Base-by-base conservation (phyloP, 1,284 basidiomycete species). In the Phylloboletellus chloephorus region DNA sequence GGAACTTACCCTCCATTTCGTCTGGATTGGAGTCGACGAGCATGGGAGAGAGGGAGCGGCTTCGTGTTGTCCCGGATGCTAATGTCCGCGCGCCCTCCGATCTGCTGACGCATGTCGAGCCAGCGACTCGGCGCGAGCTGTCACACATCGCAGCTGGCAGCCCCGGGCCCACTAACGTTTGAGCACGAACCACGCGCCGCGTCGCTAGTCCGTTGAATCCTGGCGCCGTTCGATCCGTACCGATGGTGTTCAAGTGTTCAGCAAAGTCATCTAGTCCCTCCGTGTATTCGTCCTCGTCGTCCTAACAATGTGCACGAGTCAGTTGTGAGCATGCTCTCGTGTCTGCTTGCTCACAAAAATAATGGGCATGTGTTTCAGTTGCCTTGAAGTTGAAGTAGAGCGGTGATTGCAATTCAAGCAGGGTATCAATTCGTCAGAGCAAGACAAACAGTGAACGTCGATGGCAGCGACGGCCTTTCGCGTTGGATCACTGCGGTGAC, bases 41-140 rank as follows among this genome's bases (percentile, higher is more conserved):
- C 55, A 57, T 57, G 3, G 56, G 45, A 16, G 55, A 60, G 21
- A 46, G 40, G 4, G 56, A 48, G 6, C 48, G 47, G 17, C 37
- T 22, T 28, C 33, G 32, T 15, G 16, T 12, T 7, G 40, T 38
- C 31, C 46, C 25, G 40, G 31, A 23, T 25, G 29, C 4, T 13
- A 60, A 46, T 35, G 45, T 49, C 48, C 53, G 57, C 56, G 53
- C 30, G 11, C 2, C 29, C 44, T 58, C 54, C 53, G 56, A 56
- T 44, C 44, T 7, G 22, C 16, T 49, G 47, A 39, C 38, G 44
- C 8, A 25, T 7, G 28, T 37, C 32, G 54, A 38, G n/a, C 21
- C 31, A 4, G 31, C 38, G 39, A 43, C 35, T 46, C 57, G 57
- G 53, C 26, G 26, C 26, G 26, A 28, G 8, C n/a, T 28, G n/a